Percentiles rank a stretch among this genome's conserved stretches.
Evolutionary conservation across 1,284 basidiomycete genomes (phyloP).

Genomic region (Erythrobasidium hasegawianum): DNA sequence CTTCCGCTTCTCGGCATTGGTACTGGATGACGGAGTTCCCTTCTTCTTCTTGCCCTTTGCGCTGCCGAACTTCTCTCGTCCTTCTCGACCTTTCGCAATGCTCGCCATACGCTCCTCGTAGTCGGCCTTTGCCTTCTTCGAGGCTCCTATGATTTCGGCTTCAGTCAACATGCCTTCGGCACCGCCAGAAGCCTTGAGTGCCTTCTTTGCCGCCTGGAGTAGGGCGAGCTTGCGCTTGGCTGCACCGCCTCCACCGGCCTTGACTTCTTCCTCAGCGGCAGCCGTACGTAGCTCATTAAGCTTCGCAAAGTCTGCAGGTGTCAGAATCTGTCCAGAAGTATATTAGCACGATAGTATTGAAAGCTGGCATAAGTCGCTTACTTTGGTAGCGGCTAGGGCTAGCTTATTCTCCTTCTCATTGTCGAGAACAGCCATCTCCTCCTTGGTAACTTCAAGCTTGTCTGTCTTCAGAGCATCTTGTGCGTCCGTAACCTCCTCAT

Average conservation of each 20-base stretch:
- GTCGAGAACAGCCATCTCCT: conserved; percentile 42
- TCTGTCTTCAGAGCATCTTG: conserved; percentile 29
- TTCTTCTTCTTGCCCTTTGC: conserved; percentile 48
- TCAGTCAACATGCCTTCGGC: conserved; percentile 76
- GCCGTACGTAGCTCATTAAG: conserved; percentile 83
- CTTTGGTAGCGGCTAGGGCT: conserved; percentile 65
- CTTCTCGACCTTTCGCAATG: conserved; percentile 88
- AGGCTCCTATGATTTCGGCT: conserved; percentile 83
- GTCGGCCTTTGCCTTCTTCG: conserved; percentile 88
- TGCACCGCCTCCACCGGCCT: conserved; percentile 65
- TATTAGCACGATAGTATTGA: neutral
- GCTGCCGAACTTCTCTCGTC: conserved; percentile 89
- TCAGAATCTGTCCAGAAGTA: conserved; percentile 75
- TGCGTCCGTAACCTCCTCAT: conserved; percentile 42
- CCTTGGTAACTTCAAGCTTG: conserved; percentile 35
- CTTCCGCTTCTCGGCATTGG: conserved; percentile 78
- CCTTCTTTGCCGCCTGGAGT: conserved; percentile 58
- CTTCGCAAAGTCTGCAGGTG: conserved; percentile 92
- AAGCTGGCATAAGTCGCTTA: conserved; percentile 44
- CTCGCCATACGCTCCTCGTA: conserved; percentile 92
- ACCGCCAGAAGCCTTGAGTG: conserved; percentile 48
- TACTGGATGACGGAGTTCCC: conserved; percentile 41
- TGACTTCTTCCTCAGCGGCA: conserved; percentile 70
- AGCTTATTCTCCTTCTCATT: conserved; percentile 38
- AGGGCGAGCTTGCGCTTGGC: conserved; percentile 82